phyloP scores from a whole-genome alignment of 441 rosid genomes.

The Syzygium malaccense region DNA sequence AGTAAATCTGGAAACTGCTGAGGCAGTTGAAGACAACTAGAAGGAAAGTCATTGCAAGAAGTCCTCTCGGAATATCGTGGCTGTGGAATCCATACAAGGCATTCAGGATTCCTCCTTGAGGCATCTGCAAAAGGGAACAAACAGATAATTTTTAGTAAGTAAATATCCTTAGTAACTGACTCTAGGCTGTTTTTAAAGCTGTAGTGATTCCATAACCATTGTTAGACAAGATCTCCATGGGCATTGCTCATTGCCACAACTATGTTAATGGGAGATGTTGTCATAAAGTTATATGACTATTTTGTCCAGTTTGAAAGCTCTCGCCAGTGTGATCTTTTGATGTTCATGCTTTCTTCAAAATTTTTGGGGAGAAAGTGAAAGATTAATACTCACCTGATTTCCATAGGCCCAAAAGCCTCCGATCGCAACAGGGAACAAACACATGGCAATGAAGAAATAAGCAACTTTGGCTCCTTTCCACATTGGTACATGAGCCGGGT shows the following conservation, averaged over 20 bases:
- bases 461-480: slow-evolving; percentile 97
- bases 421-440: slow-evolving; percentile 79
- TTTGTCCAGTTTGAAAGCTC: neutral
- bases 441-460: slow-evolving; percentile 79
- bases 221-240: neutral
- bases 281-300: neutral
- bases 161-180: neutral
- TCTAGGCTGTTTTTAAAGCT: neutral
- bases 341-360: neutral
- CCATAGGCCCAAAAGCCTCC: slow-evolving; percentile 99
- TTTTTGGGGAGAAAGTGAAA: neutral
- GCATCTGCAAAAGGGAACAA: slow-evolving; percentile 47
- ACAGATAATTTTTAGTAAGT: neutral
- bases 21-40: slow-evolving; percentile 86
- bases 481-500: slow-evolving; percentile 96
- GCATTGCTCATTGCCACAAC: neutral
- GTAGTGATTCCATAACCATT: neutral
- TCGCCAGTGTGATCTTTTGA: neutral
- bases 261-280: neutral
- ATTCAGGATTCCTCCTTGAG: slow-evolving; percentile 80
- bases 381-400: slow-evolving; percentile 55
- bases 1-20: slow-evolving; percentile 94
- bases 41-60: slow-evolving; percentile 77
- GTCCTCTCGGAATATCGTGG: slow-evolving; percentile 83
- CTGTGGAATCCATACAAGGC: slow-evolving; percentile 84